phyloP scores from a whole-genome alignment of 805 yeast genomes.

The Barnettozyma salicaria region DNA sequence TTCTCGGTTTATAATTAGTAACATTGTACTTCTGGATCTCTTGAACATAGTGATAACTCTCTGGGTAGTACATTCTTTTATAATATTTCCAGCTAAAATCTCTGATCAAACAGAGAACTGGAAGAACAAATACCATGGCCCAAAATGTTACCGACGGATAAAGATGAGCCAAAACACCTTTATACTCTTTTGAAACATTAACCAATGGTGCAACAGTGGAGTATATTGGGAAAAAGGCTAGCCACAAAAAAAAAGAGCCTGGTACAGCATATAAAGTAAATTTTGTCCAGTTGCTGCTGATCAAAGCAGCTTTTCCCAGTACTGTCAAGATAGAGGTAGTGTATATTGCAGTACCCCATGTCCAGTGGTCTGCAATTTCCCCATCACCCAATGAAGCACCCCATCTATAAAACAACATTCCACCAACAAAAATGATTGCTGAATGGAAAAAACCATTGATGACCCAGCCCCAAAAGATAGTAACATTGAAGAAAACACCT shows the following conservation, averaged over 20 bases:
- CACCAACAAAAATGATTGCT: constrained; percentile 70
- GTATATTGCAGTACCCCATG: constrained; percentile 88
- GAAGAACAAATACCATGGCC: constrained; percentile 72
- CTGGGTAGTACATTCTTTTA: constrained; percentile 87
- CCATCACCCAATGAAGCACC: constrained; percentile 69
- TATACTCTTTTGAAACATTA: constrained; percentile 75
- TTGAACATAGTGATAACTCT: constrained; percentile 90
- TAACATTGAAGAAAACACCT: constrained; percentile 82
- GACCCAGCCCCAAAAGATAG: constrained; percentile 97
- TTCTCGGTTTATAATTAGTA: constrained; percentile 90
- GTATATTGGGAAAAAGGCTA: constrained; percentile 80
- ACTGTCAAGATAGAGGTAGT: constrained; percentile 86
- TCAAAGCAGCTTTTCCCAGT: constrained; percentile 89
- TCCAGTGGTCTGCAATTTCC: constrained; percentile 78
- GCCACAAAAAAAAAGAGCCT: constrained; percentile 83
- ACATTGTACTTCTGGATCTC: constrained; percentile 94
- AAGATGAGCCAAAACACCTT: constrained; percentile 69
- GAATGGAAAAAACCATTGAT: constrained; percentile 93
- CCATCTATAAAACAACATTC: constrained; percentile 58
- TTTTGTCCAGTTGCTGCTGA: constrained; percentile 92
- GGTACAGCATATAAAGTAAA: constrained; percentile 90
- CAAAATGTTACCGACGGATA: constrained; percentile 79
- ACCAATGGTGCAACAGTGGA: constrained; percentile 79
- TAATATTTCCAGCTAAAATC: constrained; percentile 94
- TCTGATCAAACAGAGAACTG: constrained; percentile 72